Evolutionary conservation across 345 rosid genomes (phyloP), one percentile per base, ranked within the genome.

Genomic region (Citrus cavaleriei): DNA sequence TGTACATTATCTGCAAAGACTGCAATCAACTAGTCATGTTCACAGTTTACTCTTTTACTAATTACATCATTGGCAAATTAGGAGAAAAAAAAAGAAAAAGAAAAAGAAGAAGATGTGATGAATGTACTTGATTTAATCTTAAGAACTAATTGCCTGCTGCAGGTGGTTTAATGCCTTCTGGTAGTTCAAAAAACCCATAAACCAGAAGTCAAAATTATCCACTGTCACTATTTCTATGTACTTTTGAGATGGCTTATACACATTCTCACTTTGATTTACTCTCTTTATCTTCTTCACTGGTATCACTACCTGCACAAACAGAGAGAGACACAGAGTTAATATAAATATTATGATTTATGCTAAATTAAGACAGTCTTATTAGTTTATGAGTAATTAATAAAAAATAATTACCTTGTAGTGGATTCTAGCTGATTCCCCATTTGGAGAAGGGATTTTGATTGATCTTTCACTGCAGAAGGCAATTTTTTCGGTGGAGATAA

Each of bases 381-480:
- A n/a, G 3, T 35, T 35, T 25, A 25, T 2, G 73, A 54, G 58
- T 54, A 18, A 54, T 4, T 24, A n/a, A 25, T 34, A 25, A 24
- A 46, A 34, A 7, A 24, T 1, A 42, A 27, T 46, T 68, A 84
- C 89, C 87, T 88, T 86, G 74, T 84, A 78, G 40, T 77, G 86
- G 8, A 75, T 59, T 38, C 73, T 80, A 25, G 63, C 9, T 12
- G 66, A 59, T 54, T 86, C 65, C 42, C 85, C 87, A 38, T 54
- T n/a, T 1, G 83, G 79, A 79, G 85, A 79, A 60, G 68, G 62
- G 19, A 83, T 46, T 27, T 79, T 40, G 30, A 88, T 35, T 38
- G 85, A 76, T 60, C 77, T 78, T 35, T 86, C 82, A 37, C 88
- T 81, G 80, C 86, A 84, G 66, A 86, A 88, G 49, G 91, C 88